Evolutionary conservation across 306 rosid genomes (phyloP), one percentile per base, ranked within the genome.

Genomic region (Argentina anserina): DNA sequence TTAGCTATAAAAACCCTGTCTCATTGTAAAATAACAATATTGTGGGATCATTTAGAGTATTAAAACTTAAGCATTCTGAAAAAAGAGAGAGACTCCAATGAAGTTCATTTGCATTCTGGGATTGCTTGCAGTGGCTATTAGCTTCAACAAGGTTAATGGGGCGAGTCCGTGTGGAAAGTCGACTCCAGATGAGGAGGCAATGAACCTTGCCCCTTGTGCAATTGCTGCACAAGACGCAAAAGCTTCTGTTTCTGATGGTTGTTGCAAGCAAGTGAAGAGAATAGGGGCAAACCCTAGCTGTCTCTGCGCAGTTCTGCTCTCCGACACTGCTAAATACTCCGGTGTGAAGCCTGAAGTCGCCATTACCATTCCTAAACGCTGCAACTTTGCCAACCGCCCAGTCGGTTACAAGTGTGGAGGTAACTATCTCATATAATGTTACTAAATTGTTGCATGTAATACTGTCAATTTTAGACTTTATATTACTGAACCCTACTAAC

Each of bases 321-420:
- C 96, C 50, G 5, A 83, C 65, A 75, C 82, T 0, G 87, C 88
- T 70, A 84, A 82, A 75, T 49, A 23, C 70, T 63, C 87, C 40
- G 88, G 90, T 0, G 75, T 79, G 25, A 43, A 83, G 43, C 86
- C 85, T 53, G 56, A 81, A 36, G 10, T 85, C 47, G 87, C 90
- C 56, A 23, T 85, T 12, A 84, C 88, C 84, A 87, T 89, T 52
- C 92, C 96, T 71, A 87, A 83, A 53, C 90, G 87, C 67, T 89
- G 92, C 89, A 83, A 85, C 82, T 13, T 89, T 0, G 82, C 81
- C 15, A 72, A 81, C 67, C 91, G 90, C 64, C 95, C 95, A 3
- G 76, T 85, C 17, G 95, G 95, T 62, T 83, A 77, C 81, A 86
- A 86, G 72, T 89, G 94, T 41, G 94, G 94, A 81, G 78, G 87